Evolutionary conservation across 2,329 filamentous ascomycete genomes (phyloP).

Genomic region (Sarocladium oryzae): DNA sequence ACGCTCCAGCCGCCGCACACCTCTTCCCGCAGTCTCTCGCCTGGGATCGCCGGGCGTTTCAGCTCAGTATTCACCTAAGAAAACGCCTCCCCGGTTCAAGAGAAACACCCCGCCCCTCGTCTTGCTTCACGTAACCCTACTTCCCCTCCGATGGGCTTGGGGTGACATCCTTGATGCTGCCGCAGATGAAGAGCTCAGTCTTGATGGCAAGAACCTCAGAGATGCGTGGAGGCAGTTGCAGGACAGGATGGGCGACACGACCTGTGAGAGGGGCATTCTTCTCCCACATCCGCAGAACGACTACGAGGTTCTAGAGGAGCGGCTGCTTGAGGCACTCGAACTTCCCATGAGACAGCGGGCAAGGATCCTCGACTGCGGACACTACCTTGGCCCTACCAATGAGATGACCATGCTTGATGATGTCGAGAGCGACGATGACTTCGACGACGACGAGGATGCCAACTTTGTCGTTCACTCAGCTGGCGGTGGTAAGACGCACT

Average conservation of each 20-base stretch:
- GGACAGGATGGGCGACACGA: conserved; percentile 65
- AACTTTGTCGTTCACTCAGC: background rate
- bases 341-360: conserved; percentile 58
- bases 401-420: conserved; percentile 36
- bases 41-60: conserved; percentile 48
- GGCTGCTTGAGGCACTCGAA: conserved; percentile 68
- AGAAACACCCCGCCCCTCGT: conserved; percentile 60
- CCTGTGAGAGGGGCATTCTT: conserved; percentile 66
- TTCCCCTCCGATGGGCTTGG: conserved; percentile 64
- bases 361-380: conserved; percentile 67
- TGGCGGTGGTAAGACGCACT: conserved; percentile 35
- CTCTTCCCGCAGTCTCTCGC: conserved; percentile 45
- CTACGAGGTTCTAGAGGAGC: conserved; percentile 73
- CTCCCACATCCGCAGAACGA: conserved; percentile 74
- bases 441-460: conserved; percentile 25
- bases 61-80: conserved; percentile 49
- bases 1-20: conserved; percentile 43
- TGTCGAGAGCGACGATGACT: conserved; percentile 39
- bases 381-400: conserved; percentile 61
- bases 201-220: conserved; percentile 43
- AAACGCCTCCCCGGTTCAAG: conserved; percentile 54
- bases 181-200: conserved; percentile 33
- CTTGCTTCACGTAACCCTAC: conserved; percentile 68
- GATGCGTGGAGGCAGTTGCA: conserved; percentile 62
- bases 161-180: conserved; percentile 45